Conservation (phyloP, 108 stramenopile species). For the Cyclotella baltica region DNA sequence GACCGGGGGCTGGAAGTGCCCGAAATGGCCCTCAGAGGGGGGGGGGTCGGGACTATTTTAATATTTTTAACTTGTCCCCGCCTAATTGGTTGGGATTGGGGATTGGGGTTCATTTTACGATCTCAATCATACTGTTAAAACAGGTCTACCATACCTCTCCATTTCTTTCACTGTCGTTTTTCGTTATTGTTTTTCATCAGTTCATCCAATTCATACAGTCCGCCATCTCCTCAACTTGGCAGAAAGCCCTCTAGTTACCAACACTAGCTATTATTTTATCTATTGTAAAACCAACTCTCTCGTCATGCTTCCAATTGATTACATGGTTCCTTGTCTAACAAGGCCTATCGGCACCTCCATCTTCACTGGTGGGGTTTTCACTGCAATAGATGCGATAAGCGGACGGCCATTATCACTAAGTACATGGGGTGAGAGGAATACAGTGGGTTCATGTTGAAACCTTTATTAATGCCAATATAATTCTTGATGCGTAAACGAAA, state of each 20-base stretch:
- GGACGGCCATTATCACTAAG: background rate
- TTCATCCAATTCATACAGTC: too few relatives aligned
- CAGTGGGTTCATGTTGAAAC: background rate
- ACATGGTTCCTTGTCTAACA: constrained; percentile 35
- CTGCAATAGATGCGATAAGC: constrained; percentile 32
- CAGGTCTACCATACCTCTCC: background rate
- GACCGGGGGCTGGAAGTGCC: too few relatives aligned
- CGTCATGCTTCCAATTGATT: constrained; percentile 11
- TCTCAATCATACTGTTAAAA: too few relatives aligned
- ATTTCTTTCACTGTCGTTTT: background rate
- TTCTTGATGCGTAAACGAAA: background rate
- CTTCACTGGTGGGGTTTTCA: constrained; percentile 35
- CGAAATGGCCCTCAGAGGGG: too few relatives aligned
- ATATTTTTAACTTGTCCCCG: too few relatives aligned
- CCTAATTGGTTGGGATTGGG: too few relatives aligned
- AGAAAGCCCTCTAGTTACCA: background rate
- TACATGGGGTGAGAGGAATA: background rate
- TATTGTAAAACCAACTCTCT: background rate
- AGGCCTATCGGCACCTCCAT: constrained; percentile 29
- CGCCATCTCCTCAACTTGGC: too few relatives aligned
- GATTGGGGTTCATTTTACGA: too few relatives aligned
- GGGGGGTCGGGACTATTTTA: too few relatives aligned
- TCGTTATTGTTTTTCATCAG: too few relatives aligned
- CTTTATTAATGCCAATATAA: background rate
- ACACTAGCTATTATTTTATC: too few relatives aligned